Conservation (phyloP, 2,329 filamentous ascomycete species). For the Cryphonectria nitschkei region DNA sequence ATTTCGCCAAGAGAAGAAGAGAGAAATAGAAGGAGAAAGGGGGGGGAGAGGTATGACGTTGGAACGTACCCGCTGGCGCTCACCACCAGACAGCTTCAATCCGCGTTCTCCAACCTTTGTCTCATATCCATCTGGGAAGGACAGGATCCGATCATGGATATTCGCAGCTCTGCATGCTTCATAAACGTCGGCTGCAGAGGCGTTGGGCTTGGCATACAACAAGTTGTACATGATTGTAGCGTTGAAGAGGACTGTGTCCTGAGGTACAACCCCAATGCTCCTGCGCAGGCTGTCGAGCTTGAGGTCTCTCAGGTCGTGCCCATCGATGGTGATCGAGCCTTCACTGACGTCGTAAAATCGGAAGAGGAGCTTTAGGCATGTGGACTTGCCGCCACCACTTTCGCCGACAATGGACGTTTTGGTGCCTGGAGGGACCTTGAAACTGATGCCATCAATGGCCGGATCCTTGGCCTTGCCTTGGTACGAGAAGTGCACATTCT, state of each 20-base stretch:
- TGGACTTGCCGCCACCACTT: constrained; percentile 53
- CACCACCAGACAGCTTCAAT: constrained; percentile 82
- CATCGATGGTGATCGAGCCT: constrained; percentile 51
- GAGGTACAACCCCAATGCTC: constrained; percentile 92
- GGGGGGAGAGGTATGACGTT: background rate
- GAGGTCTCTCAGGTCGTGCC: constrained; percentile 71
- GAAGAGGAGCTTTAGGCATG: constrained; percentile 53
- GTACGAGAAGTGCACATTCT: constrained; percentile 49
- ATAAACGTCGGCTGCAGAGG: constrained; percentile 80
- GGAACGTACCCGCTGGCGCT: constrained; percentile 73
- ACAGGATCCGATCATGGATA: constrained; percentile 90
- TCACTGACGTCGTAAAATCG: constrained; percentile 54
- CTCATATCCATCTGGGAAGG: constrained; percentile 84
- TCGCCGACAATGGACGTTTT: constrained; percentile 52
- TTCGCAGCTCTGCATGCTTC: constrained; percentile 83
- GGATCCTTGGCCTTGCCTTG: constrained; percentile 42
- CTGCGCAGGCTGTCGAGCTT: constrained; percentile 85
- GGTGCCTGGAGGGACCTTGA: constrained; percentile 47
- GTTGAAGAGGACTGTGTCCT: constrained; percentile 93
- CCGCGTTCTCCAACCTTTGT: constrained; percentile 93
- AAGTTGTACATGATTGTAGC: constrained; percentile 95
- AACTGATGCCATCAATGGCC: constrained; percentile 46
- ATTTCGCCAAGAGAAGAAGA: background rate
- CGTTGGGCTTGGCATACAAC: constrained; percentile 81
- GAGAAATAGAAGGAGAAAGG: background rate